These are phyloP conservation scores for Chrysosphaeria jannelii DNA, from an alignment of 2,329 filamentous ascomycete species.

Conservation along the genomic window DNA sequence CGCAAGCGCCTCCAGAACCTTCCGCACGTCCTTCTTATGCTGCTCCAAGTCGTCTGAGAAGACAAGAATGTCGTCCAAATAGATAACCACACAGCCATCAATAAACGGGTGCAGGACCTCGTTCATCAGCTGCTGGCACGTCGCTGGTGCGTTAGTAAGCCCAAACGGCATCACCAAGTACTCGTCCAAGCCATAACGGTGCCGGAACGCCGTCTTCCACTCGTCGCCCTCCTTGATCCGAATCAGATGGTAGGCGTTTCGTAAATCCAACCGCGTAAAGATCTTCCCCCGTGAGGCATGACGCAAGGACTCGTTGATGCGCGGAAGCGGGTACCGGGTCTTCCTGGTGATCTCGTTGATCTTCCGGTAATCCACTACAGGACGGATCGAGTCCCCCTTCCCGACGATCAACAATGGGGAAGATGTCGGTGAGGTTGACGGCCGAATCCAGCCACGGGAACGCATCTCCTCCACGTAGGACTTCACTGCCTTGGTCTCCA, in stretches of 20 bases:
- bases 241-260: neutral
- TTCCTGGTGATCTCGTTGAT: no score
- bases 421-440: no score
- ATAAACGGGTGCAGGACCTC: neutral
- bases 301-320: no score
- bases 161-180: neutral
- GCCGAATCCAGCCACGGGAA: no score
- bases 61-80: neutral
- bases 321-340: no score
- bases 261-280: neutral
- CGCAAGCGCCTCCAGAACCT: no score
- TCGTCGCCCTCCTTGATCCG: neutral
- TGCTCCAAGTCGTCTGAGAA: neutral
- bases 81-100: neutral
- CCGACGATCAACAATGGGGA: no score
- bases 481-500: no score
- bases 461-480: no score
- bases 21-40: neutral
- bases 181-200: neutral
- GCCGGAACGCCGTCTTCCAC: neutral
- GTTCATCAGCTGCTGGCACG: neutral
- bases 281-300: no score
- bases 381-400: no score
- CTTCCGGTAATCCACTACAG: no score
- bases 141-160: neutral